A percentile compares a stretch with the other conserved stretches of the same genome.
Conservation (phyloP, 106 monocot genomes). For the Triglochin maritima region DNA sequence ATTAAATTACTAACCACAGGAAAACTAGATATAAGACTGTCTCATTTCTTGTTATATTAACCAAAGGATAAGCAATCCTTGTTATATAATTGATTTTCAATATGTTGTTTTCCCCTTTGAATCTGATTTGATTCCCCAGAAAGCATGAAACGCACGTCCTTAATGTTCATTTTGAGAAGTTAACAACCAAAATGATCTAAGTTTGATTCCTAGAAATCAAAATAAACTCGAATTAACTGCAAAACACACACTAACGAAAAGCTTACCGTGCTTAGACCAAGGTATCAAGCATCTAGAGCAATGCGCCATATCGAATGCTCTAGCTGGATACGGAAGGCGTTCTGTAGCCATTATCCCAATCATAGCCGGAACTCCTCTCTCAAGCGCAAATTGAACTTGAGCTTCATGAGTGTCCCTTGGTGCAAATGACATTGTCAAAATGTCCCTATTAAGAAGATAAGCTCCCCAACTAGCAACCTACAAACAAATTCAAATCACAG, state of each 20-base stretch:
- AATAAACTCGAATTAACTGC: too few relatives aligned
- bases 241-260: neutral
- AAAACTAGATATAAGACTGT: neutral
- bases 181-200: too few relatives aligned
- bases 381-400: slow-evolving; percentile 66
- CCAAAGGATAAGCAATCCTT: too few relatives aligned
- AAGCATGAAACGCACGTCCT: too few relatives aligned
- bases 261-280: slow-evolving; percentile 37
- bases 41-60: too few relatives aligned
- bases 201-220: too few relatives aligned
- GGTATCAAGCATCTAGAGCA: slow-evolving; percentile 58
- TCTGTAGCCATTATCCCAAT: slow-evolving; percentile 52
- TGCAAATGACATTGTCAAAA: slow-evolving; percentile 39
- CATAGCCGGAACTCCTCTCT: slow-evolving; percentile 70
- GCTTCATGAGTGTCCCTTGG: slow-evolving; percentile 43
- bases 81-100: too few relatives aligned
- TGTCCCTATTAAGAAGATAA: slow-evolving; percentile 37
- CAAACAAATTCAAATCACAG: neutral
- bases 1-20: neutral
- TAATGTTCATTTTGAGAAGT: too few relatives aligned
- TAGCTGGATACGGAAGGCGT: slow-evolving; percentile 44
- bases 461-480: slow-evolving; percentile 80
- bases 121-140: too few relatives aligned
- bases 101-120: too few relatives aligned
- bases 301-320: slow-evolving; percentile 45